Conservation (phyloP, 2,329 filamentous ascomycete species). For the Lachnellula suecica region DNA sequence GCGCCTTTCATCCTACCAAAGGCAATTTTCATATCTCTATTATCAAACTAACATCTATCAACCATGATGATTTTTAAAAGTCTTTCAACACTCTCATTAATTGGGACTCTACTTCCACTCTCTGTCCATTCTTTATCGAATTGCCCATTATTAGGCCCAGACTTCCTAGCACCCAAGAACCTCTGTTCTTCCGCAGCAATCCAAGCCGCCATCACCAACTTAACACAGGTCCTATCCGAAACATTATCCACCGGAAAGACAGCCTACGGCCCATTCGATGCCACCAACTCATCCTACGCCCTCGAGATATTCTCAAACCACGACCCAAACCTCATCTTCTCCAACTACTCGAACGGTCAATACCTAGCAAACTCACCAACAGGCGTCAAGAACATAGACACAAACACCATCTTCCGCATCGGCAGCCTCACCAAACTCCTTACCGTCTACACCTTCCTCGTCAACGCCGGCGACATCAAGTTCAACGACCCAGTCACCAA, state of each 20-base stretch:
- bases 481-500: slow-evolving; percentile 37
- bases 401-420: slow-evolving; percentile 34
- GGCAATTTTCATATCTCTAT: no score
- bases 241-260: no score
- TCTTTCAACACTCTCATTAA: no score
- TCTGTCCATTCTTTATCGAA: neutral
- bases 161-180: slow-evolving; percentile 2
- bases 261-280: neutral
- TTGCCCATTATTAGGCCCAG: slow-evolving; percentile 1
- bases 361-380: neutral
- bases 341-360: neutral
- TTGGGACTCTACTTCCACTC: neutral
- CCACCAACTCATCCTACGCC: neutral
- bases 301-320: neutral
- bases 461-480: slow-evolving; percentile 33
- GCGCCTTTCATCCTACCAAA: no score
- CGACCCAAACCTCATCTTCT: neutral
- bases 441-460: slow-evolving; percentile 40
- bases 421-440: slow-evolving; percentile 46
- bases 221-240: neutral
- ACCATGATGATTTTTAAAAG: no score
- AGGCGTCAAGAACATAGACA: neutral
- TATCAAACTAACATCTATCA: no score
- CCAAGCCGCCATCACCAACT: neutral
- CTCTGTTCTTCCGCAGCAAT: neutral